Base-by-base conservation (phyloP, 345 rosid genomes). In the Salix viminalis region DNA sequence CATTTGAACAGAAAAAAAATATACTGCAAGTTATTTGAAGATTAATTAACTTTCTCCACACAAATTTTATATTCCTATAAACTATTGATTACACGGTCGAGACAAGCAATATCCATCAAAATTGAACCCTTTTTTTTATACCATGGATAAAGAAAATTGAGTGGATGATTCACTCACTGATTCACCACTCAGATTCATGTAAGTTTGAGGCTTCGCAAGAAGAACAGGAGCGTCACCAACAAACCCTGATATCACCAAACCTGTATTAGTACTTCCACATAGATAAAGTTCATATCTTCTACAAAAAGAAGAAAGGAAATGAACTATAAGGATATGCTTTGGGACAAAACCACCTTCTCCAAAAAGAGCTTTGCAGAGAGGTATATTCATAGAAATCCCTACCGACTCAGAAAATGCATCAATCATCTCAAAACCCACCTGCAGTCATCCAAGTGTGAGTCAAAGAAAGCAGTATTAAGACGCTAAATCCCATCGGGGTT, bases 101-200 rank as follows among this genome's bases (percentile, higher is more conserved):
- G 48, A 0, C 36, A 24, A 70, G 41, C 62, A 70, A 37, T 21
- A 34, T 56, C 65, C 41, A 56, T 56, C 4, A 58, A 7, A 56
- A 28, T 50, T 54, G 30, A 34, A 52, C 19, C 24, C 4, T 71
- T 54, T 23, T 41, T 41, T 41, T 30, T 41, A 41, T 0, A 46
- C 5, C 50, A 46, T 4, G 50, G 16, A 12, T 12, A 13, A 46
- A 46, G 50, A 46, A 41, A 46, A 46, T 46, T 46, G 14, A 3
- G 50, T 12, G 50, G 5, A n/a, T 24, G 7, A 24, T 65, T 1
- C 28, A 78, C 90, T 85, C 77, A 92, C 95, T 4, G 97, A 94
- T 88, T 92, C 98, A 65, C 98, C 98, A 44, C 95, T 94, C 91
- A 94, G 81, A 83, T 94, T 94, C 98, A 94, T 94, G 83, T 90